Evolutionary conservation across 1,284 basidiomycete species (phyloP).

Genomic region (Heliocybe sulcata): DNA sequence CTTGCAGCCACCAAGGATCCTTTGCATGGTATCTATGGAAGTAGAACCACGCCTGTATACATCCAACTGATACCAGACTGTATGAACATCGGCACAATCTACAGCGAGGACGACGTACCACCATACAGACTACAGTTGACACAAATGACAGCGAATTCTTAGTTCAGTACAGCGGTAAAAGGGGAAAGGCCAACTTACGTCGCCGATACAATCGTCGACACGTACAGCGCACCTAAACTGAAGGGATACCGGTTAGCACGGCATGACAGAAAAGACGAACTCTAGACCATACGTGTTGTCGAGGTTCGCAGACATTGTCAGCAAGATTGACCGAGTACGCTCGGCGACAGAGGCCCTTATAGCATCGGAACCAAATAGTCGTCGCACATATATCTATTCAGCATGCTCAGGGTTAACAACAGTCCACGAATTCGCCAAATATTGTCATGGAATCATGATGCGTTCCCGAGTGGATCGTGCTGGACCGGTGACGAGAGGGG

Average conservation of each 20-base stretch:
- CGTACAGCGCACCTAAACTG: background rate
- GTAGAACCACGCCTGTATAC: constrained; percentile 14
- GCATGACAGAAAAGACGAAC: background rate
- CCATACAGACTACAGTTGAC: background rate
- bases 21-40: constrained; percentile 11
- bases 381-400: too few species aligned
- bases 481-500: too few species aligned
- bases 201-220: background rate
- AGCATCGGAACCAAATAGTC: too few species aligned
- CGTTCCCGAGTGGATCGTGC: too few species aligned
- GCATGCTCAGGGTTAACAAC: too few species aligned
- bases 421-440: too few species aligned
- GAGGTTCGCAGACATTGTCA: background rate
- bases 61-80: constrained; percentile 8
- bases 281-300: background rate
- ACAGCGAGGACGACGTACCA: background rate
- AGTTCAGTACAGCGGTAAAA: too few species aligned
- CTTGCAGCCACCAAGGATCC: constrained; percentile 7
- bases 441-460: too few species aligned
- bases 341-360: too few species aligned
- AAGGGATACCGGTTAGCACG: background rate
- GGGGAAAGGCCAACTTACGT: background rate
- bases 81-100: background rate
- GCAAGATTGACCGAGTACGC: too few species aligned
- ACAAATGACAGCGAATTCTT: too few species aligned